phyloP scores from a whole-genome alignment of 2,329 filamentous ascomycete species.

The Pseudocercospora macadamiae region DNA sequence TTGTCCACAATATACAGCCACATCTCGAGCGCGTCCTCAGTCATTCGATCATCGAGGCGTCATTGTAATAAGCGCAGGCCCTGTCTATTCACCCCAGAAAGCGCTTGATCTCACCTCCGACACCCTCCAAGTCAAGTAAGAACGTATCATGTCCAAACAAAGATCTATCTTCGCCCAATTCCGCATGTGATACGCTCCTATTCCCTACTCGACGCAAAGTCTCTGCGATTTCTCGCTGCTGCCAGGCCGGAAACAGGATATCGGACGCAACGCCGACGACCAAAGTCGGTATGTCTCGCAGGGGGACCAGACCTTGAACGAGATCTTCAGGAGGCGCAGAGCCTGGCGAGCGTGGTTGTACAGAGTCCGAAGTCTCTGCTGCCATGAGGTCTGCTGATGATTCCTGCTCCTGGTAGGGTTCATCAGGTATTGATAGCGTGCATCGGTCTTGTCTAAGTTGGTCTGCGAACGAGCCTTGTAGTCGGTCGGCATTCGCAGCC shows the following conservation, averaged over 20 bases:
- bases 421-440: constrained; percentile 78
- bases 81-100: constrained; percentile 79
- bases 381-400: constrained; percentile 45
- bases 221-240: constrained; percentile 91
- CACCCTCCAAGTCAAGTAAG: constrained; percentile 85
- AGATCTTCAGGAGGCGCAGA: constrained; percentile 74
- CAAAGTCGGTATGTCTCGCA: constrained; percentile 78
- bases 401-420: constrained; percentile 86
- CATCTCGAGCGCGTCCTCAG: too few species aligned
- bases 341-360: constrained; percentile 25
- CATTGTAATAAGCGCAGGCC: too few species aligned
- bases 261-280: constrained; percentile 95
- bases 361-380: constrained; percentile 25
- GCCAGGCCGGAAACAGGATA: constrained; percentile 96
- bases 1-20: too few species aligned
- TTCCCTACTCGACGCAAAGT: constrained; percentile 79
- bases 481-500: constrained; percentile 60
- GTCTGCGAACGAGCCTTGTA: constrained; percentile 46
- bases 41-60: too few species aligned
- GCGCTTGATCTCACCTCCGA: constrained; percentile 78
- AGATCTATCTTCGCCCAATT: constrained; percentile 91
- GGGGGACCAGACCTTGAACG: constrained; percentile 69
- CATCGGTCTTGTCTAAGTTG: constrained; percentile 57
- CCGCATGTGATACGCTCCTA: constrained; percentile 78
- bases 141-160: constrained; percentile 98